A percentile compares a stretch with the other conserved stretches of the same genome.
Conservation (phyloP, 495 filamentous ascomycete genomes). For the Tuber magnatum region DNA sequence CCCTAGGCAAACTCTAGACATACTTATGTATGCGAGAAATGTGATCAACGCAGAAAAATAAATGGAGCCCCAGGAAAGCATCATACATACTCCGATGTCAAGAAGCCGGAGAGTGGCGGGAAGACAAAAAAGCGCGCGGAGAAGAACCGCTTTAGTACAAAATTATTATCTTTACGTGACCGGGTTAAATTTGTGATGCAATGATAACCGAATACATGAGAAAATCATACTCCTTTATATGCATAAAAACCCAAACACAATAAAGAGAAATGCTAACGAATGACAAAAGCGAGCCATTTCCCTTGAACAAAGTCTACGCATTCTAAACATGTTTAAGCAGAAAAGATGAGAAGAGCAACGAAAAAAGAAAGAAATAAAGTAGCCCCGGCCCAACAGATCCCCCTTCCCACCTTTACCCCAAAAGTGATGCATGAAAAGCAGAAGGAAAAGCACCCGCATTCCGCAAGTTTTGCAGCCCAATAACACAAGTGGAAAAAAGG, state of each 20-base stretch:
- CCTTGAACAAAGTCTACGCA: slow-evolving; percentile 1
- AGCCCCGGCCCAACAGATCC: background rate
- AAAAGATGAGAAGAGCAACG: slow-evolving; percentile 1
- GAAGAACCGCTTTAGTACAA: background rate
- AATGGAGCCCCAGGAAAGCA: background rate
- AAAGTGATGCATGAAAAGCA: background rate
- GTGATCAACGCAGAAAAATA: background rate
- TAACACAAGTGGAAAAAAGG: background rate
- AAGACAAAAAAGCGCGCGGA: background rate
- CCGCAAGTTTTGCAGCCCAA: background rate
- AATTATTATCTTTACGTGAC: background rate
- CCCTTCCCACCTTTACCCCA: background rate
- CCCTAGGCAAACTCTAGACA: background rate
- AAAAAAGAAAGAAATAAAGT: background rate
- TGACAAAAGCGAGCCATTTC: background rate
- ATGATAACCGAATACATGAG: background rate
- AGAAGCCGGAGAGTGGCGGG: background rate
- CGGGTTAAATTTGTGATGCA: background rate
- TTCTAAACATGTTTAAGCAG: background rate
- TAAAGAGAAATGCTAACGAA: background rate
- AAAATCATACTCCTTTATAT: slow-evolving; percentile 1
- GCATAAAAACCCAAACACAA: background rate
- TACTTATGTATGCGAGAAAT: background rate
- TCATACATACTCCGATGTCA: background rate
- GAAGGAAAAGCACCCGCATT: background rate